Evolutionary conservation across 2,329 filamentous ascomycete genomes (phyloP), one percentile per base, ranked within the genome.

Genomic region (Clonostachys sp.): DNA sequence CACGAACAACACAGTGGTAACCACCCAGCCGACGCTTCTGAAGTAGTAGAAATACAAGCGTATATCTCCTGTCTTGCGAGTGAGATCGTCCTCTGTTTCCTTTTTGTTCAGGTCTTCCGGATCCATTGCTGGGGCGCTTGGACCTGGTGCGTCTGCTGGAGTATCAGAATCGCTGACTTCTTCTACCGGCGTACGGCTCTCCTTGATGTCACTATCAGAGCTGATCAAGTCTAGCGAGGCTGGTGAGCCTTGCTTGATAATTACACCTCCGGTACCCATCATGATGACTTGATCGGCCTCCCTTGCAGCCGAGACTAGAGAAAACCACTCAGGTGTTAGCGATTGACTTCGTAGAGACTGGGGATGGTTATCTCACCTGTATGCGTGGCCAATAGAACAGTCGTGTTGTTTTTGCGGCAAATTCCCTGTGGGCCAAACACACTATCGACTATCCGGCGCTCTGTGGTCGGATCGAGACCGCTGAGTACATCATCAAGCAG

Each of bases 251-350:
- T 78, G 67, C 35, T 79, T 73, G 1, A 70, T 56, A 2, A 78
- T 50, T 0, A 53, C 62, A 0, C 74, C 74, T 9, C 67, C 64
- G 1, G 53, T 35, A 0, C 64, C 66, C 0, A 80, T 64, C 0
- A 68, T 72, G 36, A 80, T 67, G 7, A 80, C 69, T 34, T 74
- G 68, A 41, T 79, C 72, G 47, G 61, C 70, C 36, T 54, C 52
- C 1, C 63, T 59, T 5, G 70, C 45, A 41, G 62, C 13, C 13
- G 13, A 16, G 36, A 39, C 36, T 39, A 39, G 6, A 16, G 20
- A 7, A 6, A 24, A 24, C 6, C 20, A 24, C 20, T n/a, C n/a
- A 7, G 6, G 6, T 24, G 20, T 24, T 24, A 24, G 20, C 6
- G 6, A 7, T 6, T 24, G 20, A 7, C 6, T 24, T 24, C 20